Base-by-base conservation (phyloP, 2,329 filamentous ascomycete species). In the Blastomyces parvus region DNA sequence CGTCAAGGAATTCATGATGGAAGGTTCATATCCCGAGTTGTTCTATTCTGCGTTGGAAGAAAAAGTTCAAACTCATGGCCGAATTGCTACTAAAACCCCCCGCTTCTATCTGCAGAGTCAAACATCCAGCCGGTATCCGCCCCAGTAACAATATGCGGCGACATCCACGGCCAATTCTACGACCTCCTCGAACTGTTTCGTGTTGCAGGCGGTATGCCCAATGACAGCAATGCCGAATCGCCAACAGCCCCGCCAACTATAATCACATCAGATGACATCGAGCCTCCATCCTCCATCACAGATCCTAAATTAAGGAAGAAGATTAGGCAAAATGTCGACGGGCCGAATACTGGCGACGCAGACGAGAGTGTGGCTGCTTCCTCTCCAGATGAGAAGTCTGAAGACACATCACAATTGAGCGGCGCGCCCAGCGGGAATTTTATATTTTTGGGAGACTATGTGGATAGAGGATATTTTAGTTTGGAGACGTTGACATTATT, bases 101-200 rank as follows among this genome's bases (percentile, higher is more conserved):
- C 27, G 2, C 17, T 14, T 6, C 19, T 46, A 46, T 44, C 6
- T 14, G 11, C 69, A 95, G 94, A 99, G 79, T 97, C 92, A 68
- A 99, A 99, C 75, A 97, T 99, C 64, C 94, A 97, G 76, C 94
- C 94, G n/a, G 93, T 99, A 25, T 86, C 89, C 62, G 96, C 94
- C 0, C 94, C 94, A 7, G 94, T 99, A 66, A 99, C 94, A 5
- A 89, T 99, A 67, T 97, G 94, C 73, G 94, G 94, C 73, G 94
- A 99, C 74, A 97, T 99, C 66, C 94, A 99, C 78, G 94, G 94
- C 70, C 94, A 99, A 79, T 97, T 97, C 77, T 97, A 99, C 79
- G 94, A 99, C 76, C 83, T 99, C 11, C 86, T 97, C 66, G 94
- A 99, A 80, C 86, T 99, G 59, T 99, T 99, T 78, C 88, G 92